Evolutionary conservation across 805 yeast species (phyloP).

Genomic region (Danielia oregonensis): DNA sequence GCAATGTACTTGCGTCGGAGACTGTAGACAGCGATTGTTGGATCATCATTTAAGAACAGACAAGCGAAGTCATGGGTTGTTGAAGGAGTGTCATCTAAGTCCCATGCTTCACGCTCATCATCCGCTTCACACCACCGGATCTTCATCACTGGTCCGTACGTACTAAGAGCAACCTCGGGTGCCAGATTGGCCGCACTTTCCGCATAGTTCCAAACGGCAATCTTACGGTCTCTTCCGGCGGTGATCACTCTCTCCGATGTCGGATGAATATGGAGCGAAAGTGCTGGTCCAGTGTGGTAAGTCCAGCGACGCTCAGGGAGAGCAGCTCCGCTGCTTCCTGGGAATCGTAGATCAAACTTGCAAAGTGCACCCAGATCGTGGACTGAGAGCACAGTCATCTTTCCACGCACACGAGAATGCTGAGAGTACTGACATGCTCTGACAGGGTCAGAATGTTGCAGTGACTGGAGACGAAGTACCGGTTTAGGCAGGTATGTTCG

Average conservation of each 20-base stretch:
- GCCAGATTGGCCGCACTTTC: conserved; percentile 22
- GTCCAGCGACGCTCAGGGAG: conserved; percentile 71
- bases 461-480: conserved; percentile 41
- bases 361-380: conserved; percentile 89
- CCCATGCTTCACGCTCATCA: conserved; percentile 26
- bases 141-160: conserved; percentile 76
- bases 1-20: conserved; percentile 73
- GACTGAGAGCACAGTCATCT: conserved; percentile 58
- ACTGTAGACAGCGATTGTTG: conserved; percentile 65
- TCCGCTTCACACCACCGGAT: conserved; percentile 55
- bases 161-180: conserved; percentile 70
- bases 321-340: conserved; percentile 7
- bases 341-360: conserved; percentile 73
- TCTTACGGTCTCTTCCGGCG: conserved; percentile 87
- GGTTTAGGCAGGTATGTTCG: conserved; percentile 47
- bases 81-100: conserved; percentile 18
- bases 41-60: conserved; percentile 69
- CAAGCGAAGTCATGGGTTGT: conserved; percentile 62
- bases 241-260: conserved; percentile 75
- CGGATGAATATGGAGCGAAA: conserved; percentile 87
- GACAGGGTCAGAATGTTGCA: conserved; percentile 69
- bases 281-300: conserved; percentile 90
- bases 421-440: conserved; percentile 52
- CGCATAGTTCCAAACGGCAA: conserved; percentile 66
- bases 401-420: conserved; percentile 42